Percentiles rank a stretch among this genome's conserved stretches.
Conservation (phyloP, 495 filamentous ascomycete genomes). For the Penicillium simplicissimum region DNA sequence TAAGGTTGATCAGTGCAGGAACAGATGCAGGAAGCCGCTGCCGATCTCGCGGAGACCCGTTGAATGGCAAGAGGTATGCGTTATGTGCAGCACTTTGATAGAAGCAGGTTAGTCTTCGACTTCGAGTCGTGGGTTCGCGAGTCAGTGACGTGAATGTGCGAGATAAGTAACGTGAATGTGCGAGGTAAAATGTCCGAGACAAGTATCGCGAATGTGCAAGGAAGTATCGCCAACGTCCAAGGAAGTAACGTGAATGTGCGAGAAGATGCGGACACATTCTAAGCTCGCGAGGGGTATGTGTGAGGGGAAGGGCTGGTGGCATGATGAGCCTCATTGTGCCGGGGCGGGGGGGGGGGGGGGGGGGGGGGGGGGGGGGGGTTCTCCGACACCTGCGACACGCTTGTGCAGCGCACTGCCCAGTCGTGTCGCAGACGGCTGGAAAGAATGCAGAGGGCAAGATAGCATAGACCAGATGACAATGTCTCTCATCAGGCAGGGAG, state of each 20-base stretch:
- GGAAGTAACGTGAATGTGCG: background rate
- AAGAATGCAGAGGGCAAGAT: background rate
- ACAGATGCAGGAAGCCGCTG: conserved; percentile 1
- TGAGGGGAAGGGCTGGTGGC: conserved; percentile 14
- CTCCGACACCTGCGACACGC: conserved; percentile 7
- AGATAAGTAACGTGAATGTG: background rate
- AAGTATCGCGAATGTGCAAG: background rate
- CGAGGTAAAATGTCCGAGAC: no score
- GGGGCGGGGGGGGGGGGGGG: conserved; percentile 19
- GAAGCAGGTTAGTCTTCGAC: conserved; percentile 10
- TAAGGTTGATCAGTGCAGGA: conserved; percentile 5
- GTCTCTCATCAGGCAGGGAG: background rate
- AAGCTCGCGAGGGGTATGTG: conserved; percentile 9
- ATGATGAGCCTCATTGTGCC: conserved; percentile 25
- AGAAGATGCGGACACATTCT: background rate
- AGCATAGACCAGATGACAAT: background rate
- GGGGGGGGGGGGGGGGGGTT: no score
- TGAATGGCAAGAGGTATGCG: conserved; percentile 17
- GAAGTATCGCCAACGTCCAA: no score
- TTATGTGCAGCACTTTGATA: conserved; percentile 21
- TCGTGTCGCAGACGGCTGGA: background rate
- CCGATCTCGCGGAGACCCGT: conserved; percentile 17
- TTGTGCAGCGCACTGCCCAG: background rate
- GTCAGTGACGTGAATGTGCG: background rate
- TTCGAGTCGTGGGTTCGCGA: background rate